Evolutionary conservation across 176 grass and related monocot genomes (phyloP).

Genomic region (Triticum turgidum): DNA sequence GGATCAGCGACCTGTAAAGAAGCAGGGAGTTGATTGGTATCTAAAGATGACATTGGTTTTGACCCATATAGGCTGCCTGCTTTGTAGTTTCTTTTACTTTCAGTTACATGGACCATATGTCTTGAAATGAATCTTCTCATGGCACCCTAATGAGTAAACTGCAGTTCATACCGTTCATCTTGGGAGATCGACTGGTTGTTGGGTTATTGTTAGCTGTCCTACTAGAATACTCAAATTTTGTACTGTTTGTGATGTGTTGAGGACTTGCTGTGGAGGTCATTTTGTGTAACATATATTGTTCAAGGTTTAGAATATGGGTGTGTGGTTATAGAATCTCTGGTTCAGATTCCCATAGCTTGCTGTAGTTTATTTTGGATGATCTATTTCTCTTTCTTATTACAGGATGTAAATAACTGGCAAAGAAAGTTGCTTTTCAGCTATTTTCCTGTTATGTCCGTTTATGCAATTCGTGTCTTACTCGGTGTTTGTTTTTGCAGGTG

Average conservation of each 20-base stretch:
- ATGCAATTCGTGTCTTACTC: background rate
- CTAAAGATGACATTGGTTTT: background rate
- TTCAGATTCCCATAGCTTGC: background rate
- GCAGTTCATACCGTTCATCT: background rate
- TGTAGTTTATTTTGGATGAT: background rate
- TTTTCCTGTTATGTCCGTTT: background rate
- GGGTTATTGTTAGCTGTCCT: background rate
- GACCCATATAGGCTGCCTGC: background rate
- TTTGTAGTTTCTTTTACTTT: background rate
- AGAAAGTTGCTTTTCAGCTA: background rate
- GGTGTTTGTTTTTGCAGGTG: slow-evolving; percentile 32
- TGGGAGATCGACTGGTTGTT: background rate
- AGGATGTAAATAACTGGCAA: background rate
- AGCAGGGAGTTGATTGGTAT: background rate
- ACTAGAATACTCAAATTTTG: background rate
- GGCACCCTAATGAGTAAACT: background rate
- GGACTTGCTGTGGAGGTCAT: background rate
- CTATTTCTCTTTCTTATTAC: background rate
- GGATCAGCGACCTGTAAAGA: background rate
- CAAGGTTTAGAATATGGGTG: background rate
- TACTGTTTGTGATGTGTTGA: background rate
- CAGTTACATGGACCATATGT: background rate
- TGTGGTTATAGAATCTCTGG: background rate
- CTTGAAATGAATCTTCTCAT: background rate
- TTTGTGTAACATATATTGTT: background rate